A percentile compares a stretch with the other conserved stretches of the same genome.
Conservation (phyloP, 805 yeast species). For the Candida verbasci region DNA sequence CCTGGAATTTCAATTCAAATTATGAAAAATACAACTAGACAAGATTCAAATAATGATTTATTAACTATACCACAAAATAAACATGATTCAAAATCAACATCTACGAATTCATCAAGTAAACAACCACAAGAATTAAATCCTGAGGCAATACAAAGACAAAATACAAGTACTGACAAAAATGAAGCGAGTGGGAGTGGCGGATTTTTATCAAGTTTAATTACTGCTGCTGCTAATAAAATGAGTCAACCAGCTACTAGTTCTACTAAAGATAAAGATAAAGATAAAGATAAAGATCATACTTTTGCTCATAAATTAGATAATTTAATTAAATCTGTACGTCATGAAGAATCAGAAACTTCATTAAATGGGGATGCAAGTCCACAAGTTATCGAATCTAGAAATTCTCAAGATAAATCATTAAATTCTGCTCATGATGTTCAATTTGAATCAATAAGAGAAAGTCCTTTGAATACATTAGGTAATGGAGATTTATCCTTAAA, state of each 20-base stretch:
- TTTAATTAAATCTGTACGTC: conserved; percentile 17
- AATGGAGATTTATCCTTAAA: conserved; percentile 37
- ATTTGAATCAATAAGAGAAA: conserved; percentile 44
- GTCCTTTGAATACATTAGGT: conserved; percentile 47
- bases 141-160: background rate
- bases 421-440: conserved; percentile 26
- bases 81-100: background rate
- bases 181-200: conserved; percentile 18
- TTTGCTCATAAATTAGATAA: conserved; percentile 23
- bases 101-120: background rate
- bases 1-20: conserved; percentile 5
- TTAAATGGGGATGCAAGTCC: background rate
- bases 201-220: conserved; percentile 39
- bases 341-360: conserved; percentile 6
- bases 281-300: conserved; percentile 11
- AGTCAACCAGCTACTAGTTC: too few species aligned
- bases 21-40: background rate
- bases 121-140: conserved; percentile 3
- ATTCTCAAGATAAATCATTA: conserved; percentile 1
- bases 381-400: background rate
- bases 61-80: background rate
- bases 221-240: conserved; percentile 32
- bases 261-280: too few species aligned
- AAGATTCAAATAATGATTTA: background rate
- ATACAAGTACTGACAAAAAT: background rate